Evolutionary conservation across 352 stramenopile genomes (phyloP).

Genomic region (Pythium aquatile): DNA sequence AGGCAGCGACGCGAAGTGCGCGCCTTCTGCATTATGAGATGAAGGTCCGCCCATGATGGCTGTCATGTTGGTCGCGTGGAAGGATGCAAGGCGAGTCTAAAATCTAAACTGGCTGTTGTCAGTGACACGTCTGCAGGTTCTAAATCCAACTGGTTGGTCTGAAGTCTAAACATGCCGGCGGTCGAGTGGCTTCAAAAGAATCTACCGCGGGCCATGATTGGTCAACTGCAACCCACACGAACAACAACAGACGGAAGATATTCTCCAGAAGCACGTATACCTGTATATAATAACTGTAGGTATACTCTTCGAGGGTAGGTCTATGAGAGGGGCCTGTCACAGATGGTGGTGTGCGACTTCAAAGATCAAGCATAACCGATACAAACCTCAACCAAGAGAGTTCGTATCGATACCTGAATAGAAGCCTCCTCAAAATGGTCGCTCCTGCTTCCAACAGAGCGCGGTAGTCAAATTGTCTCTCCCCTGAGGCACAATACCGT

Average conservation of each 20-base stretch:
- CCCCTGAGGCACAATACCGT: not conserved
- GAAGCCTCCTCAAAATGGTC: not conserved
- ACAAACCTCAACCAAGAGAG: not conserved
- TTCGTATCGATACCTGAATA: not conserved
- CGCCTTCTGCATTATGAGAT: conserved; percentile 2
- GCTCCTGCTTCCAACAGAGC: not conserved
- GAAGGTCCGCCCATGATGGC: not conserved
- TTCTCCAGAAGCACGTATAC: not conserved
- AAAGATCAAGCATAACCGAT: not conserved
- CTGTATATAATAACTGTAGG: not conserved
- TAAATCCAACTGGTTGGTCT: not conserved
- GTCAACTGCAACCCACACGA: not conserved
- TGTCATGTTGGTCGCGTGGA: not conserved
- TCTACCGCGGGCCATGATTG: conserved; percentile 9
- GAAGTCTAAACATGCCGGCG: not conserved
- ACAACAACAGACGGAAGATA: not conserved
- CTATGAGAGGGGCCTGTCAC: not conserved
- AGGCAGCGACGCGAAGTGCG: conserved; percentile 26
- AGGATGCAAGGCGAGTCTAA: not conserved
- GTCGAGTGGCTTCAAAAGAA: conserved; percentile 18
- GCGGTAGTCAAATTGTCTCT: not conserved
- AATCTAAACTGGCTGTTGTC: conserved; percentile 20
- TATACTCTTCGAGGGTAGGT: not conserved
- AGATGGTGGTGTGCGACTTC: not conserved
- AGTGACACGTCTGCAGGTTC: not conserved